Evolutionary conservation across 2,329 filamentous ascomycete species (phyloP).

Genomic region (Aspergillus fumigatiaffinis): DNA sequence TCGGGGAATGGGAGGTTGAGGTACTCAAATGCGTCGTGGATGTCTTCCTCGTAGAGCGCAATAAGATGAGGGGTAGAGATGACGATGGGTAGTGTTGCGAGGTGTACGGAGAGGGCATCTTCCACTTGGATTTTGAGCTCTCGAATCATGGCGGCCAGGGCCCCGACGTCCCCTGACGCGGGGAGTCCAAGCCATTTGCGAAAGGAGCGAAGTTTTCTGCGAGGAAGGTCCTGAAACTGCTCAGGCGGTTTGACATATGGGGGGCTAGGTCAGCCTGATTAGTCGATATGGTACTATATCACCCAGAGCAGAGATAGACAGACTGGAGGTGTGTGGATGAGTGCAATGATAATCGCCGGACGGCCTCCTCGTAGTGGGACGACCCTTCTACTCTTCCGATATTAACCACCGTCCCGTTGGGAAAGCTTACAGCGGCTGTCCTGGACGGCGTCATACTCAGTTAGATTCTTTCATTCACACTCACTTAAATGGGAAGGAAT

Average conservation of each 20-base stretch:
- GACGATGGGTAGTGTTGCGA: constrained; percentile 4
- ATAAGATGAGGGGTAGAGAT: background rate
- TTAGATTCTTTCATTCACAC: background rate
- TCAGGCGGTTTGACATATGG: background rate
- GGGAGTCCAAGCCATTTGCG: background rate
- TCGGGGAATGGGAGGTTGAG: background rate
- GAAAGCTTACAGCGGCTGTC: background rate
- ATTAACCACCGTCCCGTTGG: background rate
- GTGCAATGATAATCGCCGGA: background rate
- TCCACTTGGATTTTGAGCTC: background rate
- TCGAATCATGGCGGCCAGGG: background rate
- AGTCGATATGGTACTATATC: background rate
- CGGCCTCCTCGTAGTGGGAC: background rate
- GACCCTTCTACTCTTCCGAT: background rate
- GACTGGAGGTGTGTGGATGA: background rate
- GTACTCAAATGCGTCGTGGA: background rate
- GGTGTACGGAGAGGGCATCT: background rate
- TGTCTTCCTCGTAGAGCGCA: background rate
- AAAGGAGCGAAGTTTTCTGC: background rate
- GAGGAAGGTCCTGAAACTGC: background rate
- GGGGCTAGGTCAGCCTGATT: background rate
- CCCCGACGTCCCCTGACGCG: background rate
- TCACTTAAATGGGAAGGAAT: background rate
- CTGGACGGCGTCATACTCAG: background rate
- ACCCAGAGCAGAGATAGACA: background rate